These are phyloP conservation scores for Ailanthus altissimus DNA, from an alignment of 345 rosid genomes.

Conservation along the genomic window DNA sequence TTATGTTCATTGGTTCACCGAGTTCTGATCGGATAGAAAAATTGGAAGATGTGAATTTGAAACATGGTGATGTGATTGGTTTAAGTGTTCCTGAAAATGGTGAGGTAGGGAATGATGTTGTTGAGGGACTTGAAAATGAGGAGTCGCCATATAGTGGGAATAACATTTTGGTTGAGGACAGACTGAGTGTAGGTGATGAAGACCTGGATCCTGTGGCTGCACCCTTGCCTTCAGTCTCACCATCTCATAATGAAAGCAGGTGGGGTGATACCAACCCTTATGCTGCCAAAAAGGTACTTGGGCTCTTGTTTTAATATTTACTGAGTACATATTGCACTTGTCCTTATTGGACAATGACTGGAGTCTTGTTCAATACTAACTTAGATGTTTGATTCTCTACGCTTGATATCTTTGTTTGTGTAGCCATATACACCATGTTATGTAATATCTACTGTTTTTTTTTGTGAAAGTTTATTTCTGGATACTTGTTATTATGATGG, in stretches of 20 bases:
- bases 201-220: constrained; percentile 46
- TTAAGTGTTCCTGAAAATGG: constrained; percentile 47
- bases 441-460: not conserved
- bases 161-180: constrained; percentile 42
- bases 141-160: constrained; percentile 79
- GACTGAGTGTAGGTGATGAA: constrained; percentile 46
- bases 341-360: not conserved
- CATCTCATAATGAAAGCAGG: constrained; percentile 52
- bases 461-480: not conserved
- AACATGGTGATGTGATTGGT: constrained; percentile 20
- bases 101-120: constrained; percentile 36
- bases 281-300: constrained; percentile 71
- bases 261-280: constrained; percentile 81
- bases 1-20: constrained; percentile 54
- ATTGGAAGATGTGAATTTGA: constrained; percentile 27
- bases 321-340: not conserved
- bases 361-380: not conserved
- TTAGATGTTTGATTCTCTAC: not conserved
- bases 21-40: constrained; percentile 43
- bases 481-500: not conserved
- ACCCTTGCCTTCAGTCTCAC: constrained; percentile 51
- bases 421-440: not conserved
- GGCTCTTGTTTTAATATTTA: not conserved
- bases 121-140: constrained; percentile 44
- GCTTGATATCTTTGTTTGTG: not conserved